These are phyloP conservation scores for Oryza officinalis DNA, from an alignment of 176 grass and related monocot species.

Conservation along the genomic window DNA sequence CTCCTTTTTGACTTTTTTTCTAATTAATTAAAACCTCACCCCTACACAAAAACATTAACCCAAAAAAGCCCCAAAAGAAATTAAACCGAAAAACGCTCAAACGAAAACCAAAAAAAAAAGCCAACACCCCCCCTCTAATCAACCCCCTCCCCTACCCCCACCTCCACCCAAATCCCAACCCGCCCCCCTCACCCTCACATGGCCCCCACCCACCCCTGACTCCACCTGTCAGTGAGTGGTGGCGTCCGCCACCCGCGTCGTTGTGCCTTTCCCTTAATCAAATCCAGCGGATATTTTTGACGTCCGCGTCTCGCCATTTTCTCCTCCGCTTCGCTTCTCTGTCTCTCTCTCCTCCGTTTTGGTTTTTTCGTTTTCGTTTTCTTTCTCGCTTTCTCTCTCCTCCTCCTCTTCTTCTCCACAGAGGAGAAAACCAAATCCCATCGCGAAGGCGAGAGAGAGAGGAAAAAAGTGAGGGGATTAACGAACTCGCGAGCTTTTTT, in stretches of 20 bases:
- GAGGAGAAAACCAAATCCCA: conserved; percentile 23
- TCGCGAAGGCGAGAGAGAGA: not conserved
- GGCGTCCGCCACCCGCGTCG: accelerated
- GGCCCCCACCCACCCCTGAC: accelerated
- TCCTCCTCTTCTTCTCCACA: conserved; percentile 2
- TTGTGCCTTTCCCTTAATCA: conserved; percentile 43
- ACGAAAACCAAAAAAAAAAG: not conserved
- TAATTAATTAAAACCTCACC: not conserved
- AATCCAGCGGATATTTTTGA: conserved; percentile 93
- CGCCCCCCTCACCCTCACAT: accelerated
- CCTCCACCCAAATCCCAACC: accelerated
- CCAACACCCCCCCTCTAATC: not conserved
- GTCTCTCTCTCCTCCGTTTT: not conserved
- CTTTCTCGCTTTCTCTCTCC: not conserved
- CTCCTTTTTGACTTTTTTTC: conserved; percentile 31
- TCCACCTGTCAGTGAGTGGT: accelerated
- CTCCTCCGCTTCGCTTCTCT: not conserved
- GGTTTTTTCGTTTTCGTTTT: not conserved
- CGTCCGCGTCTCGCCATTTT: conserved; percentile 76
- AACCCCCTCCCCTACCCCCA: no score
- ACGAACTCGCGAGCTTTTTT: not conserved
- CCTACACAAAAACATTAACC: conserved; percentile 1
- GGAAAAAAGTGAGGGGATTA: no score
- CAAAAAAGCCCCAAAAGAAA: not conserved
- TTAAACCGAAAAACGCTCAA: no score